A percentile compares a stretch with the other conserved stretches of the same genome.
These are phyloP conservation scores for Pouteria campechiana DNA, from an alignment of 179 eudicot species.

Conservation along the genomic window DNA sequence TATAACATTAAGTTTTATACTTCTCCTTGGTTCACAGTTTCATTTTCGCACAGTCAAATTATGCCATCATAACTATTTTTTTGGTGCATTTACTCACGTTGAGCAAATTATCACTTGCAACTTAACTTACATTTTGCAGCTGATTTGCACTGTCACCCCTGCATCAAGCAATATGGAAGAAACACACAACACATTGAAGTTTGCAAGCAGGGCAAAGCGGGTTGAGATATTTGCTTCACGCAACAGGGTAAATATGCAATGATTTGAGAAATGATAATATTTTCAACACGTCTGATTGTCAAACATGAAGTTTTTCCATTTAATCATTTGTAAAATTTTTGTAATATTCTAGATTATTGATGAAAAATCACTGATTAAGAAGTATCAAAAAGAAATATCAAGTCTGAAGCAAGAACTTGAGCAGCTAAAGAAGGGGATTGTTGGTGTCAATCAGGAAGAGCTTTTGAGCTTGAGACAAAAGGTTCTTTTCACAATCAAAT, in stretches of 20 bases:
- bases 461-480: slow-evolving; percentile 72
- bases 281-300: too few relatives aligned
- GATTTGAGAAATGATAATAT: too few relatives aligned
- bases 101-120: neutral
- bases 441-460: slow-evolving; percentile 91
- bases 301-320: too few relatives aligned
- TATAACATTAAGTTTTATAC: too few relatives aligned
- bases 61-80: neutral
- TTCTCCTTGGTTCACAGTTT: neutral
- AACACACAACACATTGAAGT: slow-evolving; percentile 92
- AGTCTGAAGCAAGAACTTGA: slow-evolving; percentile 84
- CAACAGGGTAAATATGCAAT: slow-evolving; percentile 90
- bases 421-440: slow-evolving; percentile 75
- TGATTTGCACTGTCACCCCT: slow-evolving; percentile 95
- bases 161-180: slow-evolving; percentile 99
- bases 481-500: slow-evolving; percentile 30
- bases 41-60: too few relatives aligned
- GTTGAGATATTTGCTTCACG: slow-evolving; percentile 95
- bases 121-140: slow-evolving; percentile 42
- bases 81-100: neutral
- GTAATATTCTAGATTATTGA: slow-evolving; percentile 85
- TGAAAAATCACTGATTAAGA: slow-evolving; percentile 96
- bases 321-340: too few relatives aligned
- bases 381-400: slow-evolving; percentile 91
- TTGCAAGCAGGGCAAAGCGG: slow-evolving; percentile 97